These are phyloP conservation scores for Hansenula anomala DNA, from an alignment of 1,139 yeast species.

Conservation along the genomic window DNA sequence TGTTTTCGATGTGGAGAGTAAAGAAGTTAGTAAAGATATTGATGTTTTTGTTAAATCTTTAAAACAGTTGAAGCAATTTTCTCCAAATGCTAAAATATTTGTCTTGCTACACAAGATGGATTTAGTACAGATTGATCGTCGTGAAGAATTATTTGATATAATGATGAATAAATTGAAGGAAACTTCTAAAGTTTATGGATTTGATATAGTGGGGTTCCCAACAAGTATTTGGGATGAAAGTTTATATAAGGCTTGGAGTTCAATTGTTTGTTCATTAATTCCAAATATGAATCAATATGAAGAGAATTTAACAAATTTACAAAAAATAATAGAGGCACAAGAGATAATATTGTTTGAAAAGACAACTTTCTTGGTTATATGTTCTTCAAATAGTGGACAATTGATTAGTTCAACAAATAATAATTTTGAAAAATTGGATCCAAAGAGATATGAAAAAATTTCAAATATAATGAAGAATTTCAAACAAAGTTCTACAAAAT, in stretches of 20 bases:
- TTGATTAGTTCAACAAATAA: conserved; percentile 7
- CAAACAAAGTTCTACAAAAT: conserved; percentile 86
- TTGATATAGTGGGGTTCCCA: conserved; percentile 81
- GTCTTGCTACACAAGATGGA: conserved; percentile 96
- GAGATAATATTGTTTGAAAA: conserved; percentile 91
- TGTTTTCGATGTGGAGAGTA: conserved; percentile 93
- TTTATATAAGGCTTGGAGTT: conserved; percentile 95
- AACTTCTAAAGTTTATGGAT: conserved; percentile 74
- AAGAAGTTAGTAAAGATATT: conserved; percentile 87
- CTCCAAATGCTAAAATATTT: conserved; percentile 90
- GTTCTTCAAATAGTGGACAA: conserved; percentile 52
- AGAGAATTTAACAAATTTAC: conserved; percentile 68
- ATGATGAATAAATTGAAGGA: conserved; percentile 82
- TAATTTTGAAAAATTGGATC: conserved; percentile 41
- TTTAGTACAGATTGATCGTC: conserved; percentile 79
- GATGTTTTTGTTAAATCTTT: conserved; percentile 86
- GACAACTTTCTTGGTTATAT: conserved; percentile 88
- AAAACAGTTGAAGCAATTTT: conserved; percentile 74
- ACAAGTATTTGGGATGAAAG: conserved; percentile 98
- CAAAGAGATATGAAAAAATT: conserved; percentile 90
- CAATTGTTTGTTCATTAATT: conserved; percentile 88
- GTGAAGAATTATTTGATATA: conserved; percentile 75
- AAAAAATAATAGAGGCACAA: conserved; percentile 74
- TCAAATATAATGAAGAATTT: conserved; percentile 92
- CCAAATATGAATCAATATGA: conserved; percentile 88